These are phyloP conservation scores for Teratosphaeria pseudoeucalypti DNA, from an alignment of 2,329 filamentous ascomycete species.

Conservation along the genomic window DNA sequence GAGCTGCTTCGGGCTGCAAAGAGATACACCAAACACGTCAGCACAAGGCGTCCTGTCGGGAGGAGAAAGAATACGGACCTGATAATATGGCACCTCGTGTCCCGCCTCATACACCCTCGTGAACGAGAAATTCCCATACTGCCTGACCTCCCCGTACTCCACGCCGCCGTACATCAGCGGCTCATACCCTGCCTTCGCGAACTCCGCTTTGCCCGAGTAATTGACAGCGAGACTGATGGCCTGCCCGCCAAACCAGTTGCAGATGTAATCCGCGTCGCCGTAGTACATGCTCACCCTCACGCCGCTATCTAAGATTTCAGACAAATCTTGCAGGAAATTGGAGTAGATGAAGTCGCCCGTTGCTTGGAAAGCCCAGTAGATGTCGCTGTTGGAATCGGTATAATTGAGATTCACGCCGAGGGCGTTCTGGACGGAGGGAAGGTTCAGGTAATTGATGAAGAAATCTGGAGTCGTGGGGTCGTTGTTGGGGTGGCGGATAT, in stretches of 20 bases:
- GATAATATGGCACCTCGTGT: constrained; percentile 23
- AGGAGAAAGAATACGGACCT: background rate
- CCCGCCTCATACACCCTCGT: constrained; percentile 27
- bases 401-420: constrained; percentile 14
- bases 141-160: constrained; percentile 29
- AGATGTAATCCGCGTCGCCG: constrained; percentile 21
- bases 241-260: constrained; percentile 31
- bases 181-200: constrained; percentile 18
- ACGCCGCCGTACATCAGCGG: constrained; percentile 28
- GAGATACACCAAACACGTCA: background rate
- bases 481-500: constrained; percentile 45
- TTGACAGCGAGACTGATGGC: constrained; percentile 27
- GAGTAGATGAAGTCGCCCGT: constrained; percentile 54
- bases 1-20: constrained; percentile 17
- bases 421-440: constrained; percentile 35
- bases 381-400: constrained; percentile 2
- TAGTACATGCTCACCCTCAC: constrained; percentile 24
- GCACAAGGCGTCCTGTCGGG: background rate
- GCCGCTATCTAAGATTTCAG: constrained; percentile 30
- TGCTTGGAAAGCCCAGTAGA: constrained; percentile 15
- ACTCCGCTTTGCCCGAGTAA: constrained; percentile 23
- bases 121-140: constrained; percentile 12
- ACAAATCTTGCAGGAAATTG: constrained; percentile 38
- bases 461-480: constrained; percentile 54
- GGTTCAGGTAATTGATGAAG: constrained; percentile 56